Base-by-base conservation (phyloP, 2,329 filamentous ascomycete species). In the Hypoxylon sp. region DNA sequence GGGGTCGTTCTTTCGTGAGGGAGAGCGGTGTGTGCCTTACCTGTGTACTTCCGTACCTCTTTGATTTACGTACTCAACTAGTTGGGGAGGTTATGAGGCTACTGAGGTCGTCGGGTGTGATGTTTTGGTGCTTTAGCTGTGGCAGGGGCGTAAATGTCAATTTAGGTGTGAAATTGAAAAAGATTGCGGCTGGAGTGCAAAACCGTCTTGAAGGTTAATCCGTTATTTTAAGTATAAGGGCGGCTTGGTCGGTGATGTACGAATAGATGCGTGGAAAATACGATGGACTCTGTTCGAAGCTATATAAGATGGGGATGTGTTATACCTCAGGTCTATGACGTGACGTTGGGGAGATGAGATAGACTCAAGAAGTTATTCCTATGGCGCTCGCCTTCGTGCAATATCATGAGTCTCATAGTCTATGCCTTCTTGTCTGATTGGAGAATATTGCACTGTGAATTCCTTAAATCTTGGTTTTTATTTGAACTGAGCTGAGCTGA, bases 241-340 rank as follows among this genome's bases (percentile, higher is more conserved):
- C 28, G 41, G 49, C 30, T 41, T 10, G 48, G 41, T 14, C 5
- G 55, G 43, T 46, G 32, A 60, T 56, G 62, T 60, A 65, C 34
- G 62, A 51, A 45, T 60, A 56, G 43, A 52, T 46, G 25, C 30
- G 19, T 43, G 52, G 36, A 19, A 52, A 55, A 38, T 52, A 48
- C 19, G 25, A 56, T 17, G 62, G 51, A 25, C 11, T 60, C 34
- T 60, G 17, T 65, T 34, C 21, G 55, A 14, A 49, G 30, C 19
- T 34, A n/a, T n/a, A n/a, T n/a, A 45, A 36, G 19, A 34, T 23
- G 50, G 50, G 28, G 5, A 30, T 45, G 41, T 45, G 56, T 49
- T 14, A 50, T 25, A 41, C 23, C 23, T 52, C 3, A 30, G 38
- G 38, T 53, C 48, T 49, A 32, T 28, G 28, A 13, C 10, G n/a